Percentiles rank a stretch among this genome's conserved stretches.
phyloP scores from a whole-genome alignment of 1,284 basidiomycete genomes.

The Mycena citricolor region DNA sequence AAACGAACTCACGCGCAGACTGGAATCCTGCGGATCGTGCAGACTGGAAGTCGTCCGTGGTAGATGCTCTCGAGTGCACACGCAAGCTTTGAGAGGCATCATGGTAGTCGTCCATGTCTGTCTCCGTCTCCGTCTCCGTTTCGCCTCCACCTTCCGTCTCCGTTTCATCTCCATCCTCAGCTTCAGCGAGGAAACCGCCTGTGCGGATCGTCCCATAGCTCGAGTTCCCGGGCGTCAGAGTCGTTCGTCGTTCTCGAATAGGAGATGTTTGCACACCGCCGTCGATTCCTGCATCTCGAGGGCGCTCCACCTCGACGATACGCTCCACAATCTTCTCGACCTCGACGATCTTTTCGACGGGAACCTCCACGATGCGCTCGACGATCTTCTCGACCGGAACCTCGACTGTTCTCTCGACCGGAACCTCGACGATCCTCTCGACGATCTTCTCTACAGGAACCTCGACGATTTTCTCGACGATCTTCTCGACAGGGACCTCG shows the following conservation, averaged over 20 bases:
- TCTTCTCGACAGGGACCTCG: slow-evolving; percentile 9
- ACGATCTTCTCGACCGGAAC: slow-evolving; percentile 40
- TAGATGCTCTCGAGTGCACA: slow-evolving; percentile 8
- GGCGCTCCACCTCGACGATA: slow-evolving; percentile 9
- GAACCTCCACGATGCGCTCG: slow-evolving; percentile 34
- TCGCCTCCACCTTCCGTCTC: slow-evolving; percentile 64
- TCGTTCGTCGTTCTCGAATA: slow-evolving; percentile 39
- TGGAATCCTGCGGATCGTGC: slow-evolving; percentile 12
- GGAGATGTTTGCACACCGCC: slow-evolving; percentile 17
- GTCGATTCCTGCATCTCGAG: slow-evolving; percentile 4
- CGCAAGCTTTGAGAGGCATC: slow-evolving; percentile 75
- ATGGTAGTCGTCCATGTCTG: slow-evolving; percentile 76
- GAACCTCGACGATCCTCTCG: slow-evolving; percentile 24
- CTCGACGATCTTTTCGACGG: slow-evolving; percentile 29
- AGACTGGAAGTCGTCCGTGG: slow-evolving; percentile 16
- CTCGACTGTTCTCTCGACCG: slow-evolving; percentile 26
- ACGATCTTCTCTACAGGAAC: slow-evolving; percentile 17
- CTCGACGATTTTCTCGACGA: slow-evolving; percentile 14
- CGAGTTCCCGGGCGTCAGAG: slow-evolving; percentile 45
- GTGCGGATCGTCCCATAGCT: slow-evolving; percentile 52
- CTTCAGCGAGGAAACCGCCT: slow-evolving; percentile 35
- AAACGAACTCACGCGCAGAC: slow-evolving; percentile 7
- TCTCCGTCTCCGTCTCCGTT: slow-evolving; percentile 68
- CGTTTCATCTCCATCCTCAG: slow-evolving; percentile 54
- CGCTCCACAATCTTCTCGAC: slow-evolving; percentile 22